phyloP scores from a whole-genome alignment of 805 yeast genomes.

The Suhomyces canberraensis region DNA sequence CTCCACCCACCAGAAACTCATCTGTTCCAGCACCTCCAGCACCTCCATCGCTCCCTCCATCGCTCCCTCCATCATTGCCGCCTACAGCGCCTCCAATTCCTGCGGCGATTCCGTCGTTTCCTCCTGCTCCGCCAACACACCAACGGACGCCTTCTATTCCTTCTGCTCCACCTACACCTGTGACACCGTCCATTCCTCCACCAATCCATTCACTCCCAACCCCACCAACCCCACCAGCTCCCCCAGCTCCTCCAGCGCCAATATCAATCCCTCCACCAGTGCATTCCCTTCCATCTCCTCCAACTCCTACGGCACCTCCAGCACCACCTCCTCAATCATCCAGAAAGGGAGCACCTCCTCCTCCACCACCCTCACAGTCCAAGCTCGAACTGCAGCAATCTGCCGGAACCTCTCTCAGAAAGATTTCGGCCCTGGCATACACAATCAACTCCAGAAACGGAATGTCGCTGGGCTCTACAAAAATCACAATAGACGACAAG shows the following conservation, averaged over 20 bases:
- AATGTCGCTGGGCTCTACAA: slow-evolving; percentile 15
- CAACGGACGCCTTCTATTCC: slow-evolving; percentile 6
- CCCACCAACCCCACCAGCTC: slow-evolving; percentile 14
- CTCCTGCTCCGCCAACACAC: slow-evolving; percentile 14
- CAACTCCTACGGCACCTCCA: slow-evolving; percentile 9
- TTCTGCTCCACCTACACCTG: slow-evolving; percentile 9
- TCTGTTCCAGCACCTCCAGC: slow-evolving; percentile 13
- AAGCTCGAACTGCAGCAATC: slow-evolving; percentile 41
- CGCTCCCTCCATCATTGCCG: too few species aligned
- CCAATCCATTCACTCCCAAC: slow-evolving; percentile 15
- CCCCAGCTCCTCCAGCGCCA: slow-evolving; percentile 12
- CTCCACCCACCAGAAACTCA: slow-evolving; percentile 8
- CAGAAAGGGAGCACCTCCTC: slow-evolving; percentile 21
- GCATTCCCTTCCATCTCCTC: slow-evolving; percentile 15
- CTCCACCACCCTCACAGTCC: slow-evolving; percentile 28
- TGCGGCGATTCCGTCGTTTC: slow-evolving; percentile 15
- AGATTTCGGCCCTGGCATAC: slow-evolving; percentile 62
- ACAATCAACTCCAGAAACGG: slow-evolving; percentile 46
- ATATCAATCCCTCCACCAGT: slow-evolving; percentile 14
- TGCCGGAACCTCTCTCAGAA: slow-evolving; percentile 52
- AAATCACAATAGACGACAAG: slow-evolving; percentile 58
- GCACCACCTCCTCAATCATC: slow-evolving; percentile 13
- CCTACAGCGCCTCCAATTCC: slow-evolving; percentile 13
- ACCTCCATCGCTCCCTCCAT: slow-evolving; percentile 20
- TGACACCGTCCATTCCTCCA: slow-evolving; percentile 10